Percentiles rank a stretch among this genome's conserved stretches.
Conservation (phyloP, 1,139 yeast species). For the Entelexis paramagnoliae region DNA sequence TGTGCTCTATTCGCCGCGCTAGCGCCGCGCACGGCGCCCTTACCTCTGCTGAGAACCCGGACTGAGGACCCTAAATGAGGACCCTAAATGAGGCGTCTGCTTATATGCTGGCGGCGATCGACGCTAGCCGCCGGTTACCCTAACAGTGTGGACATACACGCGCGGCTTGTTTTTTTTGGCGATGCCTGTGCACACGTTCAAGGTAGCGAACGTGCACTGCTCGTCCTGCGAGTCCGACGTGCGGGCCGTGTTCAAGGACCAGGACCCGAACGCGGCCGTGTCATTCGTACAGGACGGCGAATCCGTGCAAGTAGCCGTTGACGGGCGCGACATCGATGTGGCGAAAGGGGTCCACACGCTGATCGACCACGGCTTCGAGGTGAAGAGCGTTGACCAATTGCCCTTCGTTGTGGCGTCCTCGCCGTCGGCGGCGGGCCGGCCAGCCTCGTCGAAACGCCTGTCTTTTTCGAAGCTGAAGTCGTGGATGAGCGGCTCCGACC, state of each 20-base stretch:
- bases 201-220: conserved; percentile 44
- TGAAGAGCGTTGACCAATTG: conserved; percentile 16
- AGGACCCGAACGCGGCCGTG: conserved; percentile 25
- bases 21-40: not conserved
- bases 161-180: not conserved
- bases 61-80: too few species aligned
- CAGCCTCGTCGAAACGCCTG: conserved; percentile 5
- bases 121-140: too few species aligned
- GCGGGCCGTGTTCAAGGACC: conserved; percentile 25
- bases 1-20: not conserved
- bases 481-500: not conserved
- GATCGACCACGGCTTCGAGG: conserved; percentile 30
- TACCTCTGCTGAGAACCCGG: too few species aligned
- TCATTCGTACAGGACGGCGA: conserved; percentile 30
- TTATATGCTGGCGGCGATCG: too few species aligned
- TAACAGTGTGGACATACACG: too few species aligned
- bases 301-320: conserved; percentile 25
- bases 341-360: conserved; percentile 22
- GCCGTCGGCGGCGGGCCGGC: conserved; percentile 2
- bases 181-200: conserved; percentile 17
- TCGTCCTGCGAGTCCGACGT: conserved; percentile 40
- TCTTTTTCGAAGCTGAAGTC: conserved; percentile 7
- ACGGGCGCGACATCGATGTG: conserved; percentile 15
- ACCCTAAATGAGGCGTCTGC: too few species aligned
- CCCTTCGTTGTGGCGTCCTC: not conserved